Conservation (phyloP, 768 basidiomycete species). For the Termitomyces sp. region DNA sequence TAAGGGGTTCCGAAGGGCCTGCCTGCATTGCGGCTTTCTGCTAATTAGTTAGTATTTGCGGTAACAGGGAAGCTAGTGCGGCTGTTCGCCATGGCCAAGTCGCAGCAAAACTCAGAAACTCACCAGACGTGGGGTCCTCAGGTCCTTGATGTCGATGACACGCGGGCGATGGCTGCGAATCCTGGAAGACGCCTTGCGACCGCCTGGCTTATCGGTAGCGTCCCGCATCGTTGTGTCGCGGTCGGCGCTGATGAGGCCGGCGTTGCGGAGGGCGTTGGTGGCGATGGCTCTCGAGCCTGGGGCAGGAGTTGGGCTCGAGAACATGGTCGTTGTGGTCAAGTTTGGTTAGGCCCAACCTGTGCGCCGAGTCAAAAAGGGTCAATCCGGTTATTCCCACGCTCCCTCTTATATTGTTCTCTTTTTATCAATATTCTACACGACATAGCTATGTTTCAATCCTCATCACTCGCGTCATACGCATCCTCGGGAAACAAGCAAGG, state of each 20-base stretch:
- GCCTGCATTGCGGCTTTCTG: conserved; percentile 30
- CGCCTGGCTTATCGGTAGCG: conserved; percentile 60
- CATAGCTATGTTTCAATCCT: conserved; percentile 1
- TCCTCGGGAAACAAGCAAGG: conserved; percentile 25
- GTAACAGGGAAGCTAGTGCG: not conserved
- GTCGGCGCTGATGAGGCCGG: conserved; percentile 75
- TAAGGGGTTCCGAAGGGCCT: conserved; percentile 45
- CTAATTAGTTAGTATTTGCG: not conserved
- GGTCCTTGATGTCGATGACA: conserved; percentile 53
- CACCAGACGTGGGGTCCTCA: conserved; percentile 56
- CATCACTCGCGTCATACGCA: conserved; percentile 8
- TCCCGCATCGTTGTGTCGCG: conserved; percentile 74
- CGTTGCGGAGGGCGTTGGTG: conserved; percentile 55
- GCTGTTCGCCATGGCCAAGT: not conserved
- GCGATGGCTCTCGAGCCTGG: conserved; percentile 56
- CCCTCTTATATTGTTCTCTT: not conserved
- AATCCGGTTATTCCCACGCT: conserved; percentile 23
- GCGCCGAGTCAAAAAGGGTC: conserved; percentile 28
- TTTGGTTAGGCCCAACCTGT: conserved; percentile 15
- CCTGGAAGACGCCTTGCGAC: conserved; percentile 64
- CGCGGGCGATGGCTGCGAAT: conserved; percentile 54
- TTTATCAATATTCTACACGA: not conserved
- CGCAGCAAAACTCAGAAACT: conserved; percentile 39
- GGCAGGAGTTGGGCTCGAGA: conserved; percentile 55
- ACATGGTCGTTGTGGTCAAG: conserved; percentile 6